Evolutionary conservation across 345 rosid species (phyloP).

Genomic region (Capsella bursapastoris): DNA sequence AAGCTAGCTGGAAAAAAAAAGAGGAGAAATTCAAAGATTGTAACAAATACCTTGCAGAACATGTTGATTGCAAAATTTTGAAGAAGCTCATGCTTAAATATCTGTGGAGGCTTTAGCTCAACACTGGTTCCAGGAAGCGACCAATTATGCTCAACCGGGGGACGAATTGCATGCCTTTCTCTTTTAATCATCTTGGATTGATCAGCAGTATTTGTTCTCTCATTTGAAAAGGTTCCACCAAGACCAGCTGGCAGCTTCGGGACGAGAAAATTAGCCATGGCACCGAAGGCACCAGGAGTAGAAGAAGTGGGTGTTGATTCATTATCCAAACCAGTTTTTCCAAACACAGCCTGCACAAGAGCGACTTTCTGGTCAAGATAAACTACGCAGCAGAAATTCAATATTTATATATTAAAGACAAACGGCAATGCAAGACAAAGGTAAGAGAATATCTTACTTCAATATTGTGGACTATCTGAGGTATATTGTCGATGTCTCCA

Average conservation of each 20-base stretch:
- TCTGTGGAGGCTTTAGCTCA: constrained; percentile 77
- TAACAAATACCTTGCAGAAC: constrained; percentile 88
- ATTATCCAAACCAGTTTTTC: constrained; percentile 62
- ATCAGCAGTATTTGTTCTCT: constrained; percentile 59
- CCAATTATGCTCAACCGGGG: constrained; percentile 97
- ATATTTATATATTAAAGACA: background rate
- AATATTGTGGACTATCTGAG: constrained; percentile 71
- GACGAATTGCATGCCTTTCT: constrained; percentile 90
- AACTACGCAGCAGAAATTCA: constrained; percentile 16
- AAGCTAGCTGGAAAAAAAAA: background rate
- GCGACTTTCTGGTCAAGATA: constrained; percentile 39
- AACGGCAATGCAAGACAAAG: constrained; percentile 18
- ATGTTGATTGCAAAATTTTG: constrained; percentile 92
- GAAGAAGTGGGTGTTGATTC: constrained; percentile 64
- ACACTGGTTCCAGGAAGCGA: constrained; percentile 76
- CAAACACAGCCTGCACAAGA: constrained; percentile 78
- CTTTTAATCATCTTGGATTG: constrained; percentile 68
- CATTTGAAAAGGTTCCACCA: constrained; percentile 75
- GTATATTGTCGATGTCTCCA: constrained; percentile 81
- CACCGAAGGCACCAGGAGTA: constrained; percentile 83
- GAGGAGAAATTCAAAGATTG: constrained; percentile 12
- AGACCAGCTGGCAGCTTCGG: constrained; percentile 92
- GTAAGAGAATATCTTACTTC: constrained; percentile 62
- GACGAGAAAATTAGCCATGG: constrained; percentile 98
- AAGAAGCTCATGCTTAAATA: constrained; percentile 98